phyloP scores from a whole-genome alignment of 371 early-diverging fungal species.

The Lichtheimia ornata region DNA sequence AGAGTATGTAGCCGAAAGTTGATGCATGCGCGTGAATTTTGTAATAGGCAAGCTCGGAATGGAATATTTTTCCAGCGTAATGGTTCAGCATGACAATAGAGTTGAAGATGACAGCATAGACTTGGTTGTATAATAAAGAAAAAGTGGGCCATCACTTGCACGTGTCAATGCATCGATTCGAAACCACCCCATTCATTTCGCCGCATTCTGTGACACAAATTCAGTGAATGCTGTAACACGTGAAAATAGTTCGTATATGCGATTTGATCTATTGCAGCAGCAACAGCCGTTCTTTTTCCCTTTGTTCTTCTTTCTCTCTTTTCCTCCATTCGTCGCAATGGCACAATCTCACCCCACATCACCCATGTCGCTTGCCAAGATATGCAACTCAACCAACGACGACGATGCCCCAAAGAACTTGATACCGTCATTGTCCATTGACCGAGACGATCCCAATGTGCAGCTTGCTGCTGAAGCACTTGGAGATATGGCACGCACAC shows the following conservation, averaged over 20 bases:
- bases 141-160: too few species aligned
- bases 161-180: too few species aligned
- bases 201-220: slow-evolving; percentile 1
- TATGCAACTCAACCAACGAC: slow-evolving; percentile 12
- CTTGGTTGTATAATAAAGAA: too few species aligned
- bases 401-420: neutral
- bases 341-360: slow-evolving; percentile 10
- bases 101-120: too few species aligned
- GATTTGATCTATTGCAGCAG: neutral
- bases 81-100: too few species aligned
- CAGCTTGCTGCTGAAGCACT: slow-evolving; percentile 68
- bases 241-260: slow-evolving; percentile 1
- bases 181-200: slow-evolving; percentile 5
- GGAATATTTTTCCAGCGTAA: too few species aligned
- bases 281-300: slow-evolving; percentile 15
- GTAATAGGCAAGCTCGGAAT: too few species aligned
- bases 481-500: slow-evolving; percentile 57
- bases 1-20: too few species aligned
- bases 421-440: neutral
- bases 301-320: slow-evolving; percentile 14
- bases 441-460: slow-evolving; percentile 52
- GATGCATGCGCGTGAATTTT: too few species aligned
- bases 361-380: slow-evolving; percentile 41
- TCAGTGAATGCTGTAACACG: slow-evolving; percentile 2
- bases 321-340: neutral